Base-by-base conservation (phyloP, 2,329 filamentous ascomycete species). In the Microdochium trichocladiopsis region DNA sequence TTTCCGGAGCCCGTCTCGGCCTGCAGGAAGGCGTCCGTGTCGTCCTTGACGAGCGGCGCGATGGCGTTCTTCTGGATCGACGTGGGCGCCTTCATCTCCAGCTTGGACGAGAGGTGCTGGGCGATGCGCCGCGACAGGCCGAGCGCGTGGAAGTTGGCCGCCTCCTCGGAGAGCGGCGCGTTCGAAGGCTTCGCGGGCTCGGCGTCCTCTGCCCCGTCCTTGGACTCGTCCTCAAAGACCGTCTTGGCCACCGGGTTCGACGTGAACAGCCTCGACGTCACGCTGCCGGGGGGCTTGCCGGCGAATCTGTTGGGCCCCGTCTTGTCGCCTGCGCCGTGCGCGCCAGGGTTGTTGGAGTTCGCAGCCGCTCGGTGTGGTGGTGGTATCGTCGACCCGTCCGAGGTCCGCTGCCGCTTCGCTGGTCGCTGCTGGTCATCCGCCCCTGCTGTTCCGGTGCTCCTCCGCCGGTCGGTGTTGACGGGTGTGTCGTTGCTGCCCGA, bases 1-100 rank as follows among this genome's bases (percentile, higher is more conserved):
- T 99, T 99, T 71, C 94, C 94, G 0, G 94, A 99, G 60, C 94
- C 94, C 0, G 94, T 99, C 72, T 99, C 88, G 2, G 94, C 95
- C 67, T 97, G 94, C 31, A 99, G 87, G 62, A 99, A 99, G 2
- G 92, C 92, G 73, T 99, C 94, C 47, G 82, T 85, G 60, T 95
- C 88, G 51, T 87, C 86, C 43, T 84, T 84, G 47, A 95, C 71
- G 55, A 99, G 72, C 60, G 94, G 86, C 43, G 88, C 79, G 37
- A 99, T 86, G 1, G 93, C 87, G 56, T 89, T 90, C 61, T 92
- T 92, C 71, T 99, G 94, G 65, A 99, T 96, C 0, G 90, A 90
- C 0, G 94, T 99, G 5, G 94, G 94, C 0, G 90, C 88, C 65
- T 92, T 94, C 66, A 99, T 80, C 52, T 87, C 81, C 69, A 99